Percentiles rank a stretch among this genome's conserved stretches.
Evolutionary conservation across 2,329 filamentous ascomycete species (phyloP).

Genomic region (Pestalotiopsis sp.): DNA sequence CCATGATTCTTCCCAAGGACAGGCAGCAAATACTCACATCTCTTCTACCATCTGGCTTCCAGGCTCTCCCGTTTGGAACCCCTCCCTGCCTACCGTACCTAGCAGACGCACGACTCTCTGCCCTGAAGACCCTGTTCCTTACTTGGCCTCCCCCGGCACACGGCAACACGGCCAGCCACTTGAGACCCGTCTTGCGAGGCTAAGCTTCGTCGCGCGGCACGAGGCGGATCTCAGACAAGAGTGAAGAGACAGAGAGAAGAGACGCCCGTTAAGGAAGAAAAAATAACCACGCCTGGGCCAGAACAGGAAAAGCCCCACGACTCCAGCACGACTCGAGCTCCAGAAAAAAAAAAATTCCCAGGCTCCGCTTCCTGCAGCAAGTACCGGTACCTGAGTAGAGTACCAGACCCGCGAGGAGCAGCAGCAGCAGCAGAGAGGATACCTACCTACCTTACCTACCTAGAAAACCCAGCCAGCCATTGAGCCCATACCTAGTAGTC

Average conservation of each 20-base stretch:
- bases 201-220: constrained; percentile 5
- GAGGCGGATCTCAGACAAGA: constrained; percentile 6
- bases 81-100: not conserved
- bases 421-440: too few species aligned
- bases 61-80: not conserved
- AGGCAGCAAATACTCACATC: not conserved
- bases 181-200: not conserved
- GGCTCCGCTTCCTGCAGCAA: not conserved
- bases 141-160: not conserved
- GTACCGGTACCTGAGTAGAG: constrained; percentile 5
- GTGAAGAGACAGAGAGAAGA: not conserved
- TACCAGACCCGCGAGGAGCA: not conserved
- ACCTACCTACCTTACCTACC: too few species aligned
- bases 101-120: not conserved
- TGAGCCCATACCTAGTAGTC: not conserved
- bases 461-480: not conserved
- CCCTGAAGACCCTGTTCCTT: not conserved
- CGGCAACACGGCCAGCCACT: not conserved
- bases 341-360: not conserved
- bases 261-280: not conserved
- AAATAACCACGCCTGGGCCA: not conserved
- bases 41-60: not conserved
- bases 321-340: constrained; percentile 4
- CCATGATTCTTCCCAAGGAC: not conserved
- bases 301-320: constrained; percentile 4